These are phyloP conservation scores for Hordeum marinum DNA, from an alignment of 176 grass and related monocot species.

Conservation along the genomic window DNA sequence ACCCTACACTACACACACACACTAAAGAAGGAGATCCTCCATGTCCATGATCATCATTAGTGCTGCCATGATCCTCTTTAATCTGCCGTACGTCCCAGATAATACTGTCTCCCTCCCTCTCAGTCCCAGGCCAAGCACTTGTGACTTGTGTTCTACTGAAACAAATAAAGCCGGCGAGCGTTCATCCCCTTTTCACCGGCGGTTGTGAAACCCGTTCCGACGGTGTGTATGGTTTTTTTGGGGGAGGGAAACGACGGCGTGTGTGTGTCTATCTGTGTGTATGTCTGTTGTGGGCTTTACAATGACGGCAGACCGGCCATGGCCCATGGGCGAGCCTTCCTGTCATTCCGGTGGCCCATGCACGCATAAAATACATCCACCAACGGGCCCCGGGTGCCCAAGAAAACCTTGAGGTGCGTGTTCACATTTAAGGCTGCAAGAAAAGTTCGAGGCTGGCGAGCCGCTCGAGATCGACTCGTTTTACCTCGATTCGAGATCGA, in stretches of 20 bases:
- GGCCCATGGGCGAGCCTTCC: neutral
- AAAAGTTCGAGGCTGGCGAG: too few relatives aligned
- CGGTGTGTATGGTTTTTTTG: too few relatives aligned
- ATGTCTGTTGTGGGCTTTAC: neutral
- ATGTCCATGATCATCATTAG: conserved; percentile 23
- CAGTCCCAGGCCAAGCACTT: neutral
- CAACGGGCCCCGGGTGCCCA: neutral
- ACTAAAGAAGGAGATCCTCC: conserved; percentile 9
- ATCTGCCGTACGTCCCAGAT: neutral
- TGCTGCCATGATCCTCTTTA: neutral
- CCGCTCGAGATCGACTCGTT: too few relatives aligned
- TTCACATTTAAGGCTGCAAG: neutral
- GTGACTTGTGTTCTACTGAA: neutral
- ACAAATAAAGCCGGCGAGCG: neutral
- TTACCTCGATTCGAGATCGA: too few relatives aligned
- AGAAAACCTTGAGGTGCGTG: neutral
- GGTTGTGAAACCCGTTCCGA: neutral
- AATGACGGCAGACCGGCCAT: neutral
- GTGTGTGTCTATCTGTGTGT: too few relatives aligned
- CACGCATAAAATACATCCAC: neutral
- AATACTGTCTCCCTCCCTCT: neutral
- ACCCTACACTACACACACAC: neutral
- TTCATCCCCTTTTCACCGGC: neutral
- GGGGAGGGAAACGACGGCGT: too few relatives aligned
- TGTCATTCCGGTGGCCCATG: neutral